These are phyloP conservation scores for Cinnamomum micranthum DNA, from an alignment of 164 flowering plant species.

Conservation along the genomic window DNA sequence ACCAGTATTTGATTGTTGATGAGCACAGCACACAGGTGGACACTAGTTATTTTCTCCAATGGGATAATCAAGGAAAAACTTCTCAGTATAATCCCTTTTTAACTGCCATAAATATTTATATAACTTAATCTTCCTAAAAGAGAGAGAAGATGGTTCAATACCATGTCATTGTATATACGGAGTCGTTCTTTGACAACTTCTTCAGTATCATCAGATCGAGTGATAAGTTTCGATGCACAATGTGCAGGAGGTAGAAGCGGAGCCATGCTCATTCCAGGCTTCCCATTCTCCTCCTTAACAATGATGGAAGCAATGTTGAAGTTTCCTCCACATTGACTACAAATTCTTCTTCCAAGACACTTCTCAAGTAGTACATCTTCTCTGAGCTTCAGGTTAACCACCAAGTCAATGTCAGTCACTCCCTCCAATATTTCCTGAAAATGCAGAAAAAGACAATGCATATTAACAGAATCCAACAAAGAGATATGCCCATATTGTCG, in stretches of 20 bases:
- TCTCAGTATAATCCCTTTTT: too few relatives aligned
- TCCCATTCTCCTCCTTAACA: conserved; percentile 71
- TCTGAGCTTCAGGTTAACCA: conserved; percentile 73
- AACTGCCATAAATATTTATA: too few relatives aligned
- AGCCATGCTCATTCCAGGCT: conserved; percentile 72
- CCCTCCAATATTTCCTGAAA: conserved; percentile 87
- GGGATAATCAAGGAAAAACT: not conserved
- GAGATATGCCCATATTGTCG: not conserved
- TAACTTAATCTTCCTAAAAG: too few relatives aligned
- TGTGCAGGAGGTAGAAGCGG: conserved; percentile 88
- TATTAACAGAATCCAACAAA: not conserved
- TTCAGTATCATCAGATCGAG: conserved; percentile 86
- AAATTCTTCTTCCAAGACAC: conserved; percentile 93
- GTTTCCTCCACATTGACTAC: conserved; percentile 81
- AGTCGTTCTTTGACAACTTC: conserved; percentile 74
- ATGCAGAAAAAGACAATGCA: not conserved
- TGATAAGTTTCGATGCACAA: conserved; percentile 78
- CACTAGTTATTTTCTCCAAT: not conserved
- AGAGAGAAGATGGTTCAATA: conserved; percentile 21
- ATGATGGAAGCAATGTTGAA: conserved; percentile 75
- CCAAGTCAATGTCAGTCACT: conserved; percentile 81
- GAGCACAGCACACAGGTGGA: not conserved
- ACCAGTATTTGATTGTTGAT: not conserved
- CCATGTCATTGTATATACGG: conserved; percentile 74
- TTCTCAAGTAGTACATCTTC: conserved; percentile 82